Evolutionary conservation across 176 grass and related monocot species (phyloP).

Genomic region (Triticum aestivum): IWGSC_CS_RefSeq_v2.1 NC_057796.1:378304233-378304732

Average conservation of each 20-base stretch:
- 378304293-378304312: conserved; percentile 78
- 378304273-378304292: conserved; percentile 21
- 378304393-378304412: conserved; percentile 76
- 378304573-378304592: conserved; percentile 57
- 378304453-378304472: conserved; percentile 66
- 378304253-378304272: conserved; percentile 13
- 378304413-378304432: conserved; percentile 73
- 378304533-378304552: conserved; percentile 74
- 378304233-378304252: neutral
- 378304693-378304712: conserved; percentile 15
- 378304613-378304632: conserved; percentile 73
- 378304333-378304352: conserved; percentile 89
- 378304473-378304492: conserved; percentile 73
- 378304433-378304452: conserved; percentile 75
- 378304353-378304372: conserved; percentile 98
- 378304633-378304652: conserved; percentile 96
- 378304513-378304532: conserved; percentile 81
- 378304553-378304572: conserved; percentile 51
- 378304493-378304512: conserved; percentile 67
- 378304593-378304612: conserved; percentile 63
- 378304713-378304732: neutral
- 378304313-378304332: conserved; percentile 83
- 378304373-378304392: conserved; percentile 84
- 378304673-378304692: neutral
- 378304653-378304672: conserved; percentile 54